phyloP scores from a whole-genome alignment of 2,329 filamentous ascomycete species.

The Ophiostoma quercus region DNA sequence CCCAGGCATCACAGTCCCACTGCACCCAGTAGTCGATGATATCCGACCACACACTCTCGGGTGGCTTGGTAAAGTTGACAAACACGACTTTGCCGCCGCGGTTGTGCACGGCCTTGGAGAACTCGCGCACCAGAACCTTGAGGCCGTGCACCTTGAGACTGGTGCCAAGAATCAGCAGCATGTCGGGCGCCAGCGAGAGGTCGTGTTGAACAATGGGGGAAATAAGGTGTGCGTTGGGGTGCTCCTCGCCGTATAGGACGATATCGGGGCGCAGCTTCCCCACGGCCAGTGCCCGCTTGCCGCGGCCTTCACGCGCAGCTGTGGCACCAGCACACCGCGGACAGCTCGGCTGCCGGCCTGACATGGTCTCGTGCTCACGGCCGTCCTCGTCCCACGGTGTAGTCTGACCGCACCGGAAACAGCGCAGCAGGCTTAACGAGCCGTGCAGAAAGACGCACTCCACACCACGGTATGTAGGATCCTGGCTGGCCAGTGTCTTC shows the following conservation, averaged over 20 bases:
- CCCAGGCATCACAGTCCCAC: conserved; percentile 72
- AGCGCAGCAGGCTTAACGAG: conserved; percentile 59
- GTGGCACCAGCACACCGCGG: conserved; percentile 60
- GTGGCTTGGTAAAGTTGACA: conserved; percentile 66
- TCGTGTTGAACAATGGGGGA: conserved; percentile 65
- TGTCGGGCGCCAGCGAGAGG: conserved; percentile 57
- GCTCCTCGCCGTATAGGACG: conserved; percentile 68
- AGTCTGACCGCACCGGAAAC: conserved; percentile 55
- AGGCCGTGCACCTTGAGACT: conserved; percentile 66
- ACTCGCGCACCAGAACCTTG: conserved; percentile 65
- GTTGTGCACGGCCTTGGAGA: conserved; percentile 65
- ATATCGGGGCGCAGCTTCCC: conserved; percentile 67
- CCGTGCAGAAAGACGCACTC: conserved; percentile 68
- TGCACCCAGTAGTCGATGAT: conserved; percentile 69
- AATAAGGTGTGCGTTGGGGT: conserved; percentile 63
- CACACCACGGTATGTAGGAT: conserved; percentile 42
- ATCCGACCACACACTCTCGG: conserved; percentile 67
- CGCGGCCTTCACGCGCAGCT: conserved; percentile 56
- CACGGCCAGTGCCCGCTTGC: conserved; percentile 62
- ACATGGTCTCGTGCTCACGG: conserved; percentile 52
- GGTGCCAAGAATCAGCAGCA: conserved; percentile 65
- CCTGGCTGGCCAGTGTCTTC: conserved; percentile 7
- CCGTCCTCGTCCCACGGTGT: conserved; percentile 56
- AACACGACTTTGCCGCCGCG: conserved; percentile 65
- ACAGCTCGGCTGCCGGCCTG: conserved; percentile 62